These are phyloP conservation scores for Lecanosticta acicola DNA, from an alignment of 2,329 filamentous ascomycete species.

Conservation along the genomic window DNA sequence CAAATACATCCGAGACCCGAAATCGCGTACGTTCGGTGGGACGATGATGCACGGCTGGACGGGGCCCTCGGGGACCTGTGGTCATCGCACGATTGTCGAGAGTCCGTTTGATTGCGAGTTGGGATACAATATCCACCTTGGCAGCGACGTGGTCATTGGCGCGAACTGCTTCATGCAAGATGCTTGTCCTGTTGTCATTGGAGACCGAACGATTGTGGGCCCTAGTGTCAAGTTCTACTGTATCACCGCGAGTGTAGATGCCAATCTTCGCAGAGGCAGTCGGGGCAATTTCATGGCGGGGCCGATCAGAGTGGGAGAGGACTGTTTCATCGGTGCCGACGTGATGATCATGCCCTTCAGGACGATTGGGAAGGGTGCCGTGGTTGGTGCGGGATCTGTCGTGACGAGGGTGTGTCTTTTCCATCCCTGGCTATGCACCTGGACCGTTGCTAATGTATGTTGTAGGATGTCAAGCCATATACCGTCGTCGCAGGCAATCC, in stretches of 20 bases:
- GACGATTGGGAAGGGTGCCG: constrained; percentile 49
- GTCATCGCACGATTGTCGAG: constrained; percentile 73
- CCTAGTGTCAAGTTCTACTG: constrained; percentile 84
- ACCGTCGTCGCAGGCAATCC: constrained; percentile 46
- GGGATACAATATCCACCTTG: constrained; percentile 88
- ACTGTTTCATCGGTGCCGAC: constrained; percentile 60
- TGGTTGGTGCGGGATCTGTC: constrained; percentile 50
- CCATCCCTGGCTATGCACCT: neutral
- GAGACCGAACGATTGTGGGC: constrained; percentile 63
- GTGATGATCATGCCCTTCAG: constrained; percentile 56
- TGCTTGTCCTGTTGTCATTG: constrained; percentile 75
- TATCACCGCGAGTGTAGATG: constrained; percentile 65
- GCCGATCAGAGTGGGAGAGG: constrained; percentile 68
- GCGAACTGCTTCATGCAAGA: constrained; percentile 82
- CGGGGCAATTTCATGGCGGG: constrained; percentile 66
- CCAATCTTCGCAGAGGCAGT: constrained; percentile 63
- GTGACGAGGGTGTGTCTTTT: constrained; percentile 47
- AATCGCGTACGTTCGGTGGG: constrained; percentile 35
- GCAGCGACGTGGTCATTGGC: constrained; percentile 76
- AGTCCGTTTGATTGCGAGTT: constrained; percentile 90
- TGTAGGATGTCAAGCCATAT: constrained; percentile 43
- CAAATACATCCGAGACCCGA: constrained; percentile 64
- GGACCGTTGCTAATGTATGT: neutral
- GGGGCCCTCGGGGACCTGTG: constrained; percentile 53
- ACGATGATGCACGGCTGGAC: constrained; percentile 6